Evolutionary conservation across 495 filamentous ascomycete genomes (phyloP), one percentile per base, ranked within the genome.

Genomic region (Viridothelium virens): DNA sequence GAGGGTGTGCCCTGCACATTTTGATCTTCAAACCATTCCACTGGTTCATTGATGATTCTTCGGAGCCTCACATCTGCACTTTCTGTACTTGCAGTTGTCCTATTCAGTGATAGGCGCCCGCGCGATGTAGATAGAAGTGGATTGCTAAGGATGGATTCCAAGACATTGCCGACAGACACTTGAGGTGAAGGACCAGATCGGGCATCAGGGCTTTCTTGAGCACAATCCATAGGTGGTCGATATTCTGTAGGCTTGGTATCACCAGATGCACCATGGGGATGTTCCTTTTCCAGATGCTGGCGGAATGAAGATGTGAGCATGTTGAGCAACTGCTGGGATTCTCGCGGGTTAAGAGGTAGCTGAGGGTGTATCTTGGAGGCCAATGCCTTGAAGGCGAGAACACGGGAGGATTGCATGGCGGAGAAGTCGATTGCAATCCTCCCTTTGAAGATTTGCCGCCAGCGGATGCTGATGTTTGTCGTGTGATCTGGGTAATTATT

Each of bases 271-370:
- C 31, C n/a, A 11, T 64, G 37, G 33, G 77, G 76, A 71, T 91
- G 84, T 69, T 88, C 84, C 46, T 75, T 78, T 72, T 92, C 88
- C 39, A 95, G 81, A 41, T 89, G 86, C 46, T 82, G 77, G 64
- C 87, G 85, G 76, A 95, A 95, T n/a, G 89, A 92, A 3, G 80
- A 78, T 18, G 88, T 92, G 66, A 95, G 83, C 64, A 83, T 79
- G 36, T 83, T 79, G 64, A 91, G 85, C 1, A 95, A 80, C 67
- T 86, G 83, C 69, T 86, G 79, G 38, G 87, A 87, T 68, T 91
- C 85, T 70, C 81, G 83, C 6, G 78, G 78, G 61, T 78, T 84
- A 31, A 91, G 78, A 2, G 88, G 87, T 2, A 90, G 79, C 25
- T 88, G 89, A 18, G 84, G 87, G 70, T 92, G 87, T 56, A 93